Conservation (phyloP, 306 rosid species). For the Sicyos edulis region DNA sequence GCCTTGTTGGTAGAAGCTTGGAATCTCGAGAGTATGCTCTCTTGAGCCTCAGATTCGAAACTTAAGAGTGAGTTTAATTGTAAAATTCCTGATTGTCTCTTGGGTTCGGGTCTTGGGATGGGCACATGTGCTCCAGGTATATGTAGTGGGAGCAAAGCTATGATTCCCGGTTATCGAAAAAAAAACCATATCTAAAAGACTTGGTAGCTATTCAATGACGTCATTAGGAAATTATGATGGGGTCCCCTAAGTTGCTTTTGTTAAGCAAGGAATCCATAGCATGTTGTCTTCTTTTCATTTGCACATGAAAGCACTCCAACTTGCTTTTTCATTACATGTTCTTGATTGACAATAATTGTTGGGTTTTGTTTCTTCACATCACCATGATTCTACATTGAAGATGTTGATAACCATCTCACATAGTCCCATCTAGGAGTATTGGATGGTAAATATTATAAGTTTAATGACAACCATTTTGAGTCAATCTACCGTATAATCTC, state of each 20-base stretch:
- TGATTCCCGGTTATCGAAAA: too few species aligned
- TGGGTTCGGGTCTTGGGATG: too few species aligned
- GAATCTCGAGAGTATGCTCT: too few species aligned
- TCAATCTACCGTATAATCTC: too few species aligned
- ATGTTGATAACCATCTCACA: not conserved
- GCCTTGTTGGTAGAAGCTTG: too few species aligned
- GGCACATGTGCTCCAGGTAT: too few species aligned
- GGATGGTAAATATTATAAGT: not conserved
- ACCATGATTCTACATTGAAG: not conserved
- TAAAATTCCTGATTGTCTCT: too few species aligned
- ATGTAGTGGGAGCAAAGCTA: too few species aligned
- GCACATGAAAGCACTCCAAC: slow-evolving; percentile 21
- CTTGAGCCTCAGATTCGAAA: too few species aligned
- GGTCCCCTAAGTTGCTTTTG: slow-evolving; percentile 8
- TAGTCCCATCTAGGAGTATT: not conserved
- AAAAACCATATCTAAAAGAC: slow-evolving; percentile 17
- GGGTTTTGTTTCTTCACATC: slow-evolving; percentile 13
- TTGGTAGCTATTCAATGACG: slow-evolving; percentile 11
- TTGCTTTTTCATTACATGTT: slow-evolving; percentile 20
- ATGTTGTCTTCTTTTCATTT: slow-evolving; percentile 16
- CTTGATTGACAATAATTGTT: slow-evolving; percentile 17
- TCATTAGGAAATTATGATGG: not conserved
- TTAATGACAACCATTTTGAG: too few species aligned
- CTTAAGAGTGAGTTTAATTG: too few species aligned
- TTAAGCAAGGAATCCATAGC: slow-evolving; percentile 17